Evolutionary conservation across 331 rosid species (phyloP).

Genomic region (Telfairia occidentalis): DNA sequence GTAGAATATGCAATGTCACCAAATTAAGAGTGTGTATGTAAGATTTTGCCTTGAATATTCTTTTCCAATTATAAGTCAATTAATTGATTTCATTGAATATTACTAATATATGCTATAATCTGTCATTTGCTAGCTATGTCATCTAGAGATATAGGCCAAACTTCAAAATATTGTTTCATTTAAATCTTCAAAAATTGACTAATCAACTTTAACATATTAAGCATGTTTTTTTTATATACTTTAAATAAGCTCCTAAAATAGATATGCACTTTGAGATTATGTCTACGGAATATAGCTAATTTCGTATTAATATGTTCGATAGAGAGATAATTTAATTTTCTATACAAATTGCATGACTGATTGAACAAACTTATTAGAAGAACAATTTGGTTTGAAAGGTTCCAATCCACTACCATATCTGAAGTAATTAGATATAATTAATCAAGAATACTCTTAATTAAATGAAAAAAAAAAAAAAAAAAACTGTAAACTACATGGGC

Average conservation of each 20-base stretch:
- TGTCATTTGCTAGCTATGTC: not conserved
- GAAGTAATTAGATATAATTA: too few species aligned
- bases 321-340: too few species aligned
- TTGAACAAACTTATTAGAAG: too few species aligned
- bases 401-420: not conserved
- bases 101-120: too few species aligned
- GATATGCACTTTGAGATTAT: not conserved
- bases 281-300: not conserved
- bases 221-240: not conserved
- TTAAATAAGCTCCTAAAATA: not conserved
- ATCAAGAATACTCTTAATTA: not conserved
- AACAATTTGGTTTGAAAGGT: not conserved
- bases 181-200: too few species aligned
- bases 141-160: not conserved
- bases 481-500: too few species aligned
- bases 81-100: not conserved
- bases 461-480: too few species aligned
- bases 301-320: not conserved
- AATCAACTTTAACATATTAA: too few species aligned
- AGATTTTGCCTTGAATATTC: not conserved
- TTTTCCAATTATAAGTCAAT: not conserved
- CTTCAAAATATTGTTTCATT: too few species aligned
- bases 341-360: too few species aligned
- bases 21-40: not conserved
- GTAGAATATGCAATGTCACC: not conserved